A percentile compares a stretch with the other conserved stretches of the same genome.
Evolutionary conservation across 1,284 basidiomycete species (phyloP).

Genomic region (Porogramme epimiltina): DNA sequence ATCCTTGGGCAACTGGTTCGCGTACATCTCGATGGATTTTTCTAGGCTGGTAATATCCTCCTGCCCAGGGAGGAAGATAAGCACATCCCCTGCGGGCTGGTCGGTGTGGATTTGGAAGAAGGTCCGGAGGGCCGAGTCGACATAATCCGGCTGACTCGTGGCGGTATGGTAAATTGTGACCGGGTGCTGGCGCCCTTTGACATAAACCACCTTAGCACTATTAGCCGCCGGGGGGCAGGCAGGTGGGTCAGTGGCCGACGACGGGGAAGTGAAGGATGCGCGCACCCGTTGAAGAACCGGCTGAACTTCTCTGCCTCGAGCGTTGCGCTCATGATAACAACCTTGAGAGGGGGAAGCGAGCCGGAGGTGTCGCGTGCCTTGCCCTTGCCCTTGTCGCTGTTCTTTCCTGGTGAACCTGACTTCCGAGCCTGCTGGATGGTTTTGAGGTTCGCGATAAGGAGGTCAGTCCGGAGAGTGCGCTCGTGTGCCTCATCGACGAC

Average conservation of each 20-base stretch:
- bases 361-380: slow-evolving; percentile 13
- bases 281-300: slow-evolving; percentile 85
- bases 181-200: slow-evolving; percentile 93
- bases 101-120: slow-evolving; percentile 90
- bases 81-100: slow-evolving; percentile 82
- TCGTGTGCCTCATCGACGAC: slow-evolving; percentile 99
- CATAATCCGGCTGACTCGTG: slow-evolving; percentile 80
- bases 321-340: slow-evolving; percentile 97
- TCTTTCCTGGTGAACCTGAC: too few relatives aligned
- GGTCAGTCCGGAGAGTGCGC: slow-evolving; percentile 90
- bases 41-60: slow-evolving; percentile 94
- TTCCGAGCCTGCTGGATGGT: slow-evolving; percentile 77
- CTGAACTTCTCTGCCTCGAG: slow-evolving; percentile 95
- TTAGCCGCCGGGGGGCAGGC: slow-evolving; percentile 1
- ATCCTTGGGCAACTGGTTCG: slow-evolving; percentile 62
- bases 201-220: slow-evolving; percentile 85
- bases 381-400: slow-evolving; percentile 41
- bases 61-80: slow-evolving; percentile 95
- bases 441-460: slow-evolving; percentile 91
- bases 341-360: slow-evolving; percentile 68
- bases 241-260: background rate
- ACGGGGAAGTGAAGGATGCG: slow-evolving; percentile 4
- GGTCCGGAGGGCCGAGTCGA: slow-evolving; percentile 87
- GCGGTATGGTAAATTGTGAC: slow-evolving; percentile 81
- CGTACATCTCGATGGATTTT: slow-evolving; percentile 69